These are phyloP conservation scores for rapeseed (Brassica napus) DNA, from an alignment of 345 rosid genomes.

Conservation along the genomic window Da-Ae NC_063445.1:6584001-6584500, in stretches of 20 bases:
- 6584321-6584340: slow-evolving; percentile 20
- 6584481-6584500: slow-evolving; percentile 39
- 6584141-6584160: slow-evolving; percentile 31
- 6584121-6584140: slow-evolving; percentile 33
- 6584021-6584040: slow-evolving; percentile 40
- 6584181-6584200: slow-evolving; percentile 30
- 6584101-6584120: slow-evolving; percentile 29
- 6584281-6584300: slow-evolving; percentile 40
- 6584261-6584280: slow-evolving; percentile 42
- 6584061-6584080: slow-evolving; percentile 26
- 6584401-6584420: slow-evolving; percentile 19
- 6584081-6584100: slow-evolving; percentile 15
- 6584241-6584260: slow-evolving; percentile 37
- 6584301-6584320: slow-evolving; percentile 31
- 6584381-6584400: slow-evolving; percentile 40
- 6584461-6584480: slow-evolving; percentile 37
- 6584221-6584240: slow-evolving; percentile 22
- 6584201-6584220: slow-evolving; percentile 39
- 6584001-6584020: slow-evolving; percentile 40
- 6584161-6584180: slow-evolving; percentile 20
- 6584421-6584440: slow-evolving; percentile 29
- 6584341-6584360: slow-evolving; percentile 27
- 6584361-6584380: slow-evolving; percentile 34
- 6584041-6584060: slow-evolving; percentile 28
- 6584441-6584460: slow-evolving; percentile 44